A percentile compares a stretch with the other conserved stretches of the same genome.
Conservation (phyloP, 306 rosid genomes). For the Cotoneaster glaucophyllus region DNA sequence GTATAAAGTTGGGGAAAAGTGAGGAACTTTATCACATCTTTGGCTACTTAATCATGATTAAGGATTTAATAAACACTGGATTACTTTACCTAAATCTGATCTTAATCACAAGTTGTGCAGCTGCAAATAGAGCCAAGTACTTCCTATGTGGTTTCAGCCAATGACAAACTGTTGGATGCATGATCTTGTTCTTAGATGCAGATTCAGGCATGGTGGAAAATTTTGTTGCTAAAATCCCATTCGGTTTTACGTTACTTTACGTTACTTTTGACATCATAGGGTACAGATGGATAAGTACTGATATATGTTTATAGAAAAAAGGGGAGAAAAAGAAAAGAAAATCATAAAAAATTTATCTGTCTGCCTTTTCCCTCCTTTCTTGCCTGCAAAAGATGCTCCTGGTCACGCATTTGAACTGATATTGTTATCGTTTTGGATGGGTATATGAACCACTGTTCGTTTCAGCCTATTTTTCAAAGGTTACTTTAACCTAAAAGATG, state of each 20-base stretch:
- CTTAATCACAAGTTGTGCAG: conserved; percentile 16
- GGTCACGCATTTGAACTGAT: conserved; percentile 11
- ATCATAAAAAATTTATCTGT: background rate
- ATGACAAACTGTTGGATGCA: background rate
- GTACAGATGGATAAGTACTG: conserved; percentile 21
- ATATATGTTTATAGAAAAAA: background rate
- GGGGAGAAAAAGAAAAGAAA: background rate
- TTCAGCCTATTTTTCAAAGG: background rate
- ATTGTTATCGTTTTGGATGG: conserved; percentile 5
- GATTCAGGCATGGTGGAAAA: conserved; percentile 21
- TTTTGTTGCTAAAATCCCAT: conserved; percentile 35
- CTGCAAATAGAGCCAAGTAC: conserved; percentile 9
- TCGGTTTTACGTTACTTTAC: conserved; percentile 20
- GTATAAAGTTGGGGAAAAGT: background rate
- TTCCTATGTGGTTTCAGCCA: conserved; percentile 25
- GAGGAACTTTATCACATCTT: conserved; percentile 1
- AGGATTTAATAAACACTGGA: background rate
- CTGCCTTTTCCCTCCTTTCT: background rate
- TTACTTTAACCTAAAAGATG: background rate
- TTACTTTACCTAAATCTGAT: conserved; percentile 11
- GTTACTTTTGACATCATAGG: conserved; percentile 37
- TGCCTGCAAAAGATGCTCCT: conserved; percentile 9
- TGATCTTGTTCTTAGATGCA: conserved; percentile 10
- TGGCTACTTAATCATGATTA: conserved; percentile 33
- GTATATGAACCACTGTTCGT: background rate